A percentile compares a stretch with the other conserved stretches of the same genome.
These are phyloP conservation scores for Colletotrichum sp. DNA, from an alignment of 2,329 filamentous ascomycete genomes.

Conservation along the genomic window DNA sequence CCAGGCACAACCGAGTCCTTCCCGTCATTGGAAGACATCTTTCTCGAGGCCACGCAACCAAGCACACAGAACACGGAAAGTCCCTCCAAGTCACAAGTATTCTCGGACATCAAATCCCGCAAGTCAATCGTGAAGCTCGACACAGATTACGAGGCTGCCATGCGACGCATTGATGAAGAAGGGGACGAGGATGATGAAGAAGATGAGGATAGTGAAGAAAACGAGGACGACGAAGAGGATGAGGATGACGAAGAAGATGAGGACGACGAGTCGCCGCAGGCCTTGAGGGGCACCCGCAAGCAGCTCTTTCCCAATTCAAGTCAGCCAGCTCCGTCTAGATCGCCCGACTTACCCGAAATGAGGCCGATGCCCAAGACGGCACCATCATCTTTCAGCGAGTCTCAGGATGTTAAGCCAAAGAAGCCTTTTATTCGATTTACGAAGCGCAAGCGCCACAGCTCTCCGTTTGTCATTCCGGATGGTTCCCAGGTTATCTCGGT, in stretches of 20 bases:
- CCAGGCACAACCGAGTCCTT: constrained; percentile 31
- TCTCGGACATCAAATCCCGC: constrained; percentile 28
- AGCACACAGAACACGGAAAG: constrained; percentile 33
- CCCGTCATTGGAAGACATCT: constrained; percentile 36
- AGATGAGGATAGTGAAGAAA: fast-evolving
- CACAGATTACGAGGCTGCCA: constrained; percentile 47
- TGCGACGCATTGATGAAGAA: constrained; percentile 44
- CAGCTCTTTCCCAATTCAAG: constrained; percentile 37
- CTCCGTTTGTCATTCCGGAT: constrained; percentile 29
- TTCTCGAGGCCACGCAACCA: constrained; percentile 45
- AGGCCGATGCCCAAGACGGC: constrained; percentile 20
- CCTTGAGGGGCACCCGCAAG: neutral
- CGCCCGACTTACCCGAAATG: constrained; percentile 22
- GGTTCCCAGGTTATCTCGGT: constrained; percentile 36
- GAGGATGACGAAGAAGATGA: constrained; percentile 22
- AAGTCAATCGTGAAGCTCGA: constrained; percentile 32
- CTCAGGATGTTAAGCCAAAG: neutral
- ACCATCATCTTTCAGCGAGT: neutral
- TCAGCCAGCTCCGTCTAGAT: constrained; percentile 28
- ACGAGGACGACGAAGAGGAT: too few species aligned
- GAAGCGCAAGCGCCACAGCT: neutral
- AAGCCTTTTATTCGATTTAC: neutral
- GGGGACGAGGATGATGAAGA: neutral
- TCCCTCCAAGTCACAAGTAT: constrained; percentile 30
- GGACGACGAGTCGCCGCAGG: constrained; percentile 24